Percentiles rank a stretch among this genome's conserved stretches.
Evolutionary conservation across 2,329 filamentous ascomycete genomes (phyloP).

Genomic region (Microcera coccophila): DNA sequence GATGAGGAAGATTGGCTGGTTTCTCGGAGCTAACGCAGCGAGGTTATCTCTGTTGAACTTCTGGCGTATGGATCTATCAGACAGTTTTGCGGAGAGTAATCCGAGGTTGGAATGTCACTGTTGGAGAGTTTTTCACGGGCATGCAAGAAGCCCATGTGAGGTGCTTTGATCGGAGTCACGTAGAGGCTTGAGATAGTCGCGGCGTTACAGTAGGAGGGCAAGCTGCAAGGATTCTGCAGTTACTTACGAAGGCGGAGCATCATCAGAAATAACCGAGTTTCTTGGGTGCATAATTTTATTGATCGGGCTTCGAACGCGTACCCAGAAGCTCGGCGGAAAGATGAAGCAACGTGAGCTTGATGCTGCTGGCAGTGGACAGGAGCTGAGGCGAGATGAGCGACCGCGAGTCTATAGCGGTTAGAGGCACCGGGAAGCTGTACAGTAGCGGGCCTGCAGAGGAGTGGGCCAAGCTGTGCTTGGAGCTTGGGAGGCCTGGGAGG

Average conservation of each 20-base stretch:
- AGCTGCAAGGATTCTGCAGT: background rate
- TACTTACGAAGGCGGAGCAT: no score
- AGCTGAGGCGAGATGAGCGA: constrained; percentile 9
- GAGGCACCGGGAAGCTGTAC: constrained; percentile 25
- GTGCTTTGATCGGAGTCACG: background rate
- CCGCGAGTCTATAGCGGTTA: constrained; percentile 29
- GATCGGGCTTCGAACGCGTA: background rate
- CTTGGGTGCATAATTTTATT: no score
- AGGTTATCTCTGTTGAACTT: background rate
- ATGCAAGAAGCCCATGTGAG: background rate
- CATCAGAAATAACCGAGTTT: no score
- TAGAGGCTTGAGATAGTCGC: background rate
- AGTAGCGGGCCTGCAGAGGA: background rate
- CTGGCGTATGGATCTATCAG: background rate
- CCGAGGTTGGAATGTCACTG: background rate
- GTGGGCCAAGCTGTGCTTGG: background rate
- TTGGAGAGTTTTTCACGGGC: background rate
- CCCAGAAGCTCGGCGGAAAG: background rate
- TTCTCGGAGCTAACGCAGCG: background rate
- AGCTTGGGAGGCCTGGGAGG: constrained; percentile 12
- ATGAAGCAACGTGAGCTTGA: background rate
- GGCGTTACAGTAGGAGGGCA: background rate
- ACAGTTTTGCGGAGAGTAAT: background rate
- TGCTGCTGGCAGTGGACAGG: background rate
- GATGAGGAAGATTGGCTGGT: background rate